Evolutionary conservation across 345 rosid species (phyloP).

Genomic region (Lepidium africanum): DNA sequence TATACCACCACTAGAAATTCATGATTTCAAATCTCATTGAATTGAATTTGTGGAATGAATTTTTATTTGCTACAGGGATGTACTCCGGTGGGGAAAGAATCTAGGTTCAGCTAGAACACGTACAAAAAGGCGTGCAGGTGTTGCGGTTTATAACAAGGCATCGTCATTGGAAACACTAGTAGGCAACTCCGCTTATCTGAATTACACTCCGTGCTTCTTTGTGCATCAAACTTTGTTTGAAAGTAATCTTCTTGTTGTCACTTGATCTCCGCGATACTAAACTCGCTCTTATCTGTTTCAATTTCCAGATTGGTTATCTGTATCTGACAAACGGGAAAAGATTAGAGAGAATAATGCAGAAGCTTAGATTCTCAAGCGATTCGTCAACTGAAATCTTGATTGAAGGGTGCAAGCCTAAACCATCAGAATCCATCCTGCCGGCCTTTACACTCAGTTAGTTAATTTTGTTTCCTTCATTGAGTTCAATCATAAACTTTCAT

Average conservation of each 20-base stretch:
- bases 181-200: background rate
- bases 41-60: background rate
- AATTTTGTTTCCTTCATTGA: background rate
- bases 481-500: background rate
- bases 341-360: conserved; percentile 67
- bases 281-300: background rate
- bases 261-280: background rate
- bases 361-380: conserved; percentile 64
- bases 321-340: conserved; percentile 64
- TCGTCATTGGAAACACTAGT: conserved; percentile 69
- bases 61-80: conserved; percentile 29
- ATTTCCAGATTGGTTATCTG: conserved; percentile 61
- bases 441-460: conserved; percentile 18
- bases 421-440: conserved; percentile 4
- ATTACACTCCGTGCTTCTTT: background rate
- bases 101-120: conserved; percentile 43
- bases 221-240: background rate
- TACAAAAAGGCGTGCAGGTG: conserved; percentile 59
- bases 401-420: conserved; percentile 37
- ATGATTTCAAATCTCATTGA: background rate
- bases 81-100: conserved; percentile 69
- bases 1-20: background rate
- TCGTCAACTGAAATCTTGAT: conserved; percentile 37
- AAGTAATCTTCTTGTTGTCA: background rate
- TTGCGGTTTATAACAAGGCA: conserved; percentile 59